Base-by-base conservation (phyloP, 2,329 filamentous ascomycete genomes). In the Orbilia brochopaga region DNA sequence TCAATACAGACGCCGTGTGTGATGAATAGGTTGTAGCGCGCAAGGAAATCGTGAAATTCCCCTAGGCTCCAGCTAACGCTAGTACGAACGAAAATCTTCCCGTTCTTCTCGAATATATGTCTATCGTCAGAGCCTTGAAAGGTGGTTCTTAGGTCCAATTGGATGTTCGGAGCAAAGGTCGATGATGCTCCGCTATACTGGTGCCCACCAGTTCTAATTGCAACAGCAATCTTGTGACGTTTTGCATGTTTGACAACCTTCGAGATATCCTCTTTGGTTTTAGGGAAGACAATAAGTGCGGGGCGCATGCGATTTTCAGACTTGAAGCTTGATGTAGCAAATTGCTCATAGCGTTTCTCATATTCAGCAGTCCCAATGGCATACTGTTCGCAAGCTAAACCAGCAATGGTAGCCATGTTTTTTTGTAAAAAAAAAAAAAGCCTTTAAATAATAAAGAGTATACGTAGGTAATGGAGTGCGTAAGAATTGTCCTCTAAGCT, bases 151-250 rank as follows among this genome's bases (percentile, higher is more conserved):
- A 59, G 19, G 21, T 59, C 55, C 44, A 59, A 37, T 17, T 59
- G 55, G 44, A 59, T 48, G 21, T 59, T 59, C n/a, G 40, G 40
- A 30, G 55, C 40, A 21, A 8, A 17, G 23, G 55, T 59, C 2
- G 55, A 48, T 24, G 55, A 59, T 19, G 55, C 55, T 17, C 40
- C 55, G 21, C 55, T 59, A 37, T 59, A 59, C 40, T 59, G 55
- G 19, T 59, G 27, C n/a, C 55, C 55, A n/a, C 55, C 55, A 13
- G 40, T 59, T 40, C 52, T 55, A 19, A 55, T 55, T 17, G 52
- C 52, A 55, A 55, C 52, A 55, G 52, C 52, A 15, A 55, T 55
- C 2, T 30, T 3, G n/a, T 55, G 21, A 7, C 27, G 8, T 55
- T 55, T 55, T 7, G 52, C 52, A 55, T 55, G n/a, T 40, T 55